Conservation (phyloP, 371 early-diverging fungal genomes). For the Mortierella sp. region DNA sequence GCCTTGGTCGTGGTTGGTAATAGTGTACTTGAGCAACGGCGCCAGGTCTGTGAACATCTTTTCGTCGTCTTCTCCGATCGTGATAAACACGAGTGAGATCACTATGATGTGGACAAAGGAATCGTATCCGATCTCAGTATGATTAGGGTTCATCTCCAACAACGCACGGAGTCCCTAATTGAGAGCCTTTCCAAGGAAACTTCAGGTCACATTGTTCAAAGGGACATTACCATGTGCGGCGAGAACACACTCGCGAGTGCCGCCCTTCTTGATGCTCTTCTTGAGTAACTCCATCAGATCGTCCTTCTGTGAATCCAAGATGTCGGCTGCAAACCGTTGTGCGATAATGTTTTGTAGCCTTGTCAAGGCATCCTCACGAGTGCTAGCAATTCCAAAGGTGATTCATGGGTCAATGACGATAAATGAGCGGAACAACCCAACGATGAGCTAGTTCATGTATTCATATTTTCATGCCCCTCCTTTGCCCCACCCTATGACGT, state of each 20-base stretch:
- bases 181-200: too few relatives aligned
- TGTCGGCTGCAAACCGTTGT: slow-evolving; percentile 61
- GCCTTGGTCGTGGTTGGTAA: slow-evolving; percentile 57
- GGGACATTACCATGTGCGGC: slow-evolving; percentile 62
- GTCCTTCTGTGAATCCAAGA: slow-evolving; percentile 54
- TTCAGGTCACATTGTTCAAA: background rate
- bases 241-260: slow-evolving; percentile 65
- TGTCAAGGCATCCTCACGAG: slow-evolving; percentile 60
- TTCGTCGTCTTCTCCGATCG: slow-evolving; percentile 73
- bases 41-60: slow-evolving; percentile 66
- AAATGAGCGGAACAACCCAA: background rate
- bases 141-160: too few relatives aligned
- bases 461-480: too few relatives aligned
- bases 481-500: too few relatives aligned
- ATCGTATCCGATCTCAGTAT: background rate
- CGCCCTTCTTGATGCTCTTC: slow-evolving; percentile 63
- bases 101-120: slow-evolving; percentile 39
- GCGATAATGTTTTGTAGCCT: slow-evolving; percentile 56
- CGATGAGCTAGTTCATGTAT: too few relatives aligned
- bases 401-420: background rate
- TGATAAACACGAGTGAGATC: slow-evolving; percentile 73
- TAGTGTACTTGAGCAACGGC: slow-evolving; percentile 59
- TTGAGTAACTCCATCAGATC: slow-evolving; percentile 65
- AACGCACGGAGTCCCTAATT: too few relatives aligned
- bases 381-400: slow-evolving; percentile 39